Evolutionary conservation across 2,329 filamentous ascomycete species (phyloP), one percentile per base, ranked within the genome.

Genomic region (Trichophaea hybrida): DNA sequence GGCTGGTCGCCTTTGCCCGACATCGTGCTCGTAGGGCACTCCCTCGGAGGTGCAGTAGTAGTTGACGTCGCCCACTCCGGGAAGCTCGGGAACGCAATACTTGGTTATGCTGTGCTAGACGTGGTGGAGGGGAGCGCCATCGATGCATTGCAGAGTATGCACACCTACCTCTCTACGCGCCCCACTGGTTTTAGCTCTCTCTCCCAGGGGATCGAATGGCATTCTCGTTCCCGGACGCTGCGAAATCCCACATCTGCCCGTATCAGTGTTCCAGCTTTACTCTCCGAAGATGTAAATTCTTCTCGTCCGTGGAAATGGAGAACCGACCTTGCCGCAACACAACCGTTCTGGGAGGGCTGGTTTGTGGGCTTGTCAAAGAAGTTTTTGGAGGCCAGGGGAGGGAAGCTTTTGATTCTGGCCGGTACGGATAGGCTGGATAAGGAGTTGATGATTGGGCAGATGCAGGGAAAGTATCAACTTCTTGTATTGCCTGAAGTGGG

Each of bases 391-490:
- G 56, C 87, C 86, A 0, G 82, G 79, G 63, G 90, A 88, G 33
- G 89, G 6, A 96, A 96, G 72, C 72, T 94, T 62, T 74, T 96
- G 55, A 74, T 96, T 55, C 78, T 96, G 35, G 91, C 90, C 2
- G 90, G 90, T 15, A 95, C 90, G 8, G 91, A 96, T 73, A 78
- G 90, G 53, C 72, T 96, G 59, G 90, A 96, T 71, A 94, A 87
- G 65, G 90, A 94, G 69, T 74, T 96, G 69, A 95, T 88, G 72
- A 95, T 96, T 71, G 90, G 90, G 13, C 90, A 96, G 73, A 96
- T 96, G 90, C 90, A 96, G 76, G 90, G 88, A 76, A 97, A 97
- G 77, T 98, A 97, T 70, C 89, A 94, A 59, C 76, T 98, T 50
- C 87, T 95, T 67, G 90, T 98, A 5, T 86, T 97, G 68, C 90